Conservation (phyloP, 164 flowering plant species). For the Cinnamomum chago region DNA sequence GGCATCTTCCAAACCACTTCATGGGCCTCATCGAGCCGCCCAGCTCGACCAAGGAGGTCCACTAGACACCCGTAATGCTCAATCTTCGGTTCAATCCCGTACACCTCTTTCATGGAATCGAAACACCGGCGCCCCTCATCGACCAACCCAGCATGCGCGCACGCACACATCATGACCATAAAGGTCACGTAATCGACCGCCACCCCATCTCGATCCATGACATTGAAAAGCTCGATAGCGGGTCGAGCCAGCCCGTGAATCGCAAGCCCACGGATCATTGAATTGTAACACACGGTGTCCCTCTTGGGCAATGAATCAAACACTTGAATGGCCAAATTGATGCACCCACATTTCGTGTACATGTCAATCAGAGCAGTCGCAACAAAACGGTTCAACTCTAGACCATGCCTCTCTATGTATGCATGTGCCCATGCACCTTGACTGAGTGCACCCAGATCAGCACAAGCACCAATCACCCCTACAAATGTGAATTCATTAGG, state of each 20-base stretch:
- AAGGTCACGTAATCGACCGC: constrained; percentile 50
- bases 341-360: constrained; percentile 53
- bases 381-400: constrained; percentile 38
- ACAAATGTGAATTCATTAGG: constrained; percentile 58
- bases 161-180: constrained; percentile 42
- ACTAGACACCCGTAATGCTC: constrained; percentile 66
- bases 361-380: constrained; percentile 44
- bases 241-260: constrained; percentile 44
- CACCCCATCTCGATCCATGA: constrained; percentile 37
- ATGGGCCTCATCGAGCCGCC: constrained; percentile 42
- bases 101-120: constrained; percentile 34
- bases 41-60: constrained; percentile 64
- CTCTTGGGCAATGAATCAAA: constrained; percentile 42
- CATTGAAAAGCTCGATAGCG: constrained; percentile 40
- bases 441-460: constrained; percentile 46
- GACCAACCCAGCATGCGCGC: constrained; percentile 58
- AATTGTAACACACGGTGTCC: constrained; percentile 54
- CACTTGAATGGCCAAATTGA: constrained; percentile 35
- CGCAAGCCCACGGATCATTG: constrained; percentile 57
- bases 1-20: constrained; percentile 39
- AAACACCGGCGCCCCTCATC: constrained; percentile 41
- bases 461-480: constrained; percentile 53
- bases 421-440: constrained; percentile 64
- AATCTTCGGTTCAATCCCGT: constrained; percentile 45
- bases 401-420: constrained; percentile 34